phyloP scores from a whole-genome alignment of 1,284 basidiomycete species.

The Coriolopsis trogii region DNA sequence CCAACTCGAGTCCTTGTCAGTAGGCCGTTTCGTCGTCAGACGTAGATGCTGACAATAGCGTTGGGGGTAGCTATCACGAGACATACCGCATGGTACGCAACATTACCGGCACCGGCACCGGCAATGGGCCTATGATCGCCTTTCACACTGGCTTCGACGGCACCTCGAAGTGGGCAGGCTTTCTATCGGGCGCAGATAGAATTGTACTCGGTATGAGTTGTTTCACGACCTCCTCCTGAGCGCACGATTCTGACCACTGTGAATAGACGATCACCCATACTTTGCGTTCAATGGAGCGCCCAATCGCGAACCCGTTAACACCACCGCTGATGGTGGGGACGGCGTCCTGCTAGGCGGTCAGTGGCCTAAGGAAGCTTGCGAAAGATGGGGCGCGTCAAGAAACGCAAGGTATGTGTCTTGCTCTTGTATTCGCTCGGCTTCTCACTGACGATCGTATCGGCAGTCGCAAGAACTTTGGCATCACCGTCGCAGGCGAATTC shows the following conservation, averaged over 20 bases:
- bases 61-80: conserved; percentile 58
- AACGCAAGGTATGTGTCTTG: no score
- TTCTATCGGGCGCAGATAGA: conserved; percentile 59
- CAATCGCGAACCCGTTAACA: conserved; percentile 38
- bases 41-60: conserved; percentile 35
- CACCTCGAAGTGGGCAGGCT: conserved; percentile 46
- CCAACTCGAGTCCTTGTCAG: conserved; percentile 41
- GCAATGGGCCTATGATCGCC: conserved; percentile 57
- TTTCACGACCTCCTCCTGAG: neutral
- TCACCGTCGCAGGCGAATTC: conserved; percentile 56
- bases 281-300: conserved; percentile 43
- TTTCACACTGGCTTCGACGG: conserved; percentile 52
- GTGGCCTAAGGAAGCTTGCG: conserved; percentile 44
- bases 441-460: no score
- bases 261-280: conserved; percentile 50
- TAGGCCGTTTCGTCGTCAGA: neutral
- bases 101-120: conserved; percentile 57
- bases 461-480: conserved; percentile 47
- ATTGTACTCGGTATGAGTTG: conserved; percentile 48
- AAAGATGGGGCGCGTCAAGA: conserved; percentile 53
- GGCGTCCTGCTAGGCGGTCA: conserved; percentile 33
- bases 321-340: conserved; percentile 34
- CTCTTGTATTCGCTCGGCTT: no score
- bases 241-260: conserved; percentile 51
- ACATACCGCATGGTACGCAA: conserved; percentile 57